Evolutionary conservation across 306 rosid genomes (phyloP).

Genomic region (Pterocarpus santalinus): DNA sequence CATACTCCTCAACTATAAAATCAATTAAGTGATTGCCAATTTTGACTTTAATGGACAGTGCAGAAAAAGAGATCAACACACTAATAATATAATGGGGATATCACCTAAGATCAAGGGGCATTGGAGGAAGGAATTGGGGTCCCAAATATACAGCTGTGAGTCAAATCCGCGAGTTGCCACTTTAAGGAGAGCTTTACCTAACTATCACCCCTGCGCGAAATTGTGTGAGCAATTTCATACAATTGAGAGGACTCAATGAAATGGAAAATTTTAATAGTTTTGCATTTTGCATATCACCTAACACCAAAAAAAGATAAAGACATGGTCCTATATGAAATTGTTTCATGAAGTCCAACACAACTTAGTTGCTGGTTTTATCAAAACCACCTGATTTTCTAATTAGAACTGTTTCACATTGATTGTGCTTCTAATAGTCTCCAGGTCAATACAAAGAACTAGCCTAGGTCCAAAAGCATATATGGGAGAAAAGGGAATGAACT

Average conservation of each 20-base stretch:
- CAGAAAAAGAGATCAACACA: neutral
- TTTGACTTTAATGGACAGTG: conserved; percentile 16
- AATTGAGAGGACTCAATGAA: neutral
- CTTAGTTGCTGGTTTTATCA: conserved; percentile 3
- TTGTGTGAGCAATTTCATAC: neutral
- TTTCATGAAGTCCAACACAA: neutral
- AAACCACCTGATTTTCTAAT: conserved; percentile 15
- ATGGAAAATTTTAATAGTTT: conserved; percentile 15
- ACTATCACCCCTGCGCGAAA: neutral
- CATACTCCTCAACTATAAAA: conserved; percentile 21
- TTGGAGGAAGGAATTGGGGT: neutral
- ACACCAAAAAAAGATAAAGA: neutral
- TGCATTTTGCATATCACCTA: conserved; percentile 21
- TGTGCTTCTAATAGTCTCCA: neutral
- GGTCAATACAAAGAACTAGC: neutral
- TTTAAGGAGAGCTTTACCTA: neutral
- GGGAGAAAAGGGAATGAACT: neutral
- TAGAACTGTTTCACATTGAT: neutral
- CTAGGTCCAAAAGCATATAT: neutral
- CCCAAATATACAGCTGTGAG: neutral
- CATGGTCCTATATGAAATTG: neutral
- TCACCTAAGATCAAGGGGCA: conserved; percentile 4
- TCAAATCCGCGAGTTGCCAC: no score
- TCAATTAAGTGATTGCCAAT: neutral
- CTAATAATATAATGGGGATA: neutral